phyloP scores from a whole-genome alignment of 306 rosid species.

The Trichosanthes truncata region DNA sequence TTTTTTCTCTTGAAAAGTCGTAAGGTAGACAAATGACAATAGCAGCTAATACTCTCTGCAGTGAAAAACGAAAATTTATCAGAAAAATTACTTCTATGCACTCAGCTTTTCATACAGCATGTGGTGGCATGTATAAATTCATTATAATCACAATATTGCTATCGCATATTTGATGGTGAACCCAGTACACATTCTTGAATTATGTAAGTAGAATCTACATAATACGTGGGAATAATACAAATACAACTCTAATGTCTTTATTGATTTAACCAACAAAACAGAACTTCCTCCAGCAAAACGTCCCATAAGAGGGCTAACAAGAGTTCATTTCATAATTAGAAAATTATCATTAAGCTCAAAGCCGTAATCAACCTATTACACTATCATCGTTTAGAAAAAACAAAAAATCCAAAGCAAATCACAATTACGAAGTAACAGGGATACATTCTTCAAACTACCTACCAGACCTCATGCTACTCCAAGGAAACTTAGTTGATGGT shows the following conservation, averaged over 20 bases:
- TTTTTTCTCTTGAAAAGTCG: neutral
- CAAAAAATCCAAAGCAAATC: neutral
- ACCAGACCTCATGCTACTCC: slow-evolving; percentile 63
- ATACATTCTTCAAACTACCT: slow-evolving; percentile 21
- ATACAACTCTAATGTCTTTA: neutral
- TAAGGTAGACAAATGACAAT: neutral
- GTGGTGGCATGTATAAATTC: neutral
- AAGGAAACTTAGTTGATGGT: slow-evolving; percentile 49
- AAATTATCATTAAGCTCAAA: slow-evolving; percentile 5
- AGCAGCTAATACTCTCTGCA: neutral
- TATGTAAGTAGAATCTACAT: neutral
- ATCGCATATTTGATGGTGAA: neutral
- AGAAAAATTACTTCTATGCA: neutral
- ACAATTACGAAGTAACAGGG: neutral
- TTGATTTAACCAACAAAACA: neutral
- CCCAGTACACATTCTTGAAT: neutral
- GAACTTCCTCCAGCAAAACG: slow-evolving; percentile 2
- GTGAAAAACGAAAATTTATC: neutral
- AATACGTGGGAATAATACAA: neutral
- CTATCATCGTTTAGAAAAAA: neutral
- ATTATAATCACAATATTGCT: neutral
- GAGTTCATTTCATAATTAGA: neutral
- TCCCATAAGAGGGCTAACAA: neutral
- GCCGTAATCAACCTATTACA: neutral
- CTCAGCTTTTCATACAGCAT: neutral